These are phyloP conservation scores for Galerina marginata DNA, from an alignment of 768 basidiomycete species.

Conservation along the genomic window DNA sequence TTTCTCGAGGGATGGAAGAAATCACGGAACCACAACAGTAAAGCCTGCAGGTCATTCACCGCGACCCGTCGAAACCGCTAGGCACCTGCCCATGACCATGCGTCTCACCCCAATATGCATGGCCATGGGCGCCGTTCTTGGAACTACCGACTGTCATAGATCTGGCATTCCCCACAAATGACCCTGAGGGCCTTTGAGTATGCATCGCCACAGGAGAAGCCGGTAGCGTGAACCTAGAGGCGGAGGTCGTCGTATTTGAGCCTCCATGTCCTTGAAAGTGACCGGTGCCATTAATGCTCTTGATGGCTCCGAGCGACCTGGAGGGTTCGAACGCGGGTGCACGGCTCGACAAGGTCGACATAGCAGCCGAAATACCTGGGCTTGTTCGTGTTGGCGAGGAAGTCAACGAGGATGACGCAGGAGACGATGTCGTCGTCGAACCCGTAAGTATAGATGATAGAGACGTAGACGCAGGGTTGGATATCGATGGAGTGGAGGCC, in stretches of 20 bases:
- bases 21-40: no score
- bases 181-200: slow-evolving; percentile 1
- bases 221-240: slow-evolving; percentile 5
- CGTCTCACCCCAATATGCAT: neutral
- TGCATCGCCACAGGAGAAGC: slow-evolving; percentile 2
- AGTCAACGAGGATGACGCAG: slow-evolving; percentile 8
- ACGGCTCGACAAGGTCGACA: slow-evolving; percentile 54
- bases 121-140: slow-evolving; percentile 1
- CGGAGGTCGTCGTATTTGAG: slow-evolving; percentile 1
- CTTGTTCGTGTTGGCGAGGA: slow-evolving; percentile 25
- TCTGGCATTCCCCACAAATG: neutral
- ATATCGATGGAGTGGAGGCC: neutral
- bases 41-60: neutral
- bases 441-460: slow-evolving; percentile 16
- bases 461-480: slow-evolving; percentile 18
- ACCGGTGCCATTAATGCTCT: slow-evolving; percentile 7
- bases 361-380: slow-evolving; percentile 11
- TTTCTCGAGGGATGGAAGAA: no score
- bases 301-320: slow-evolving; percentile 11
- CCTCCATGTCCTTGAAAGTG: neutral
- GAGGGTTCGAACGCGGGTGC: slow-evolving; percentile 62
- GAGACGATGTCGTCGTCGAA: slow-evolving; percentile 15
- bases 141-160: neutral
- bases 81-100: neutral
- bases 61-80: neutral